A percentile compares a stretch with the other conserved stretches of the same genome.
Conservation (phyloP, 192 early-diverging fungal genomes). For the Dissophora ornata region DNA sequence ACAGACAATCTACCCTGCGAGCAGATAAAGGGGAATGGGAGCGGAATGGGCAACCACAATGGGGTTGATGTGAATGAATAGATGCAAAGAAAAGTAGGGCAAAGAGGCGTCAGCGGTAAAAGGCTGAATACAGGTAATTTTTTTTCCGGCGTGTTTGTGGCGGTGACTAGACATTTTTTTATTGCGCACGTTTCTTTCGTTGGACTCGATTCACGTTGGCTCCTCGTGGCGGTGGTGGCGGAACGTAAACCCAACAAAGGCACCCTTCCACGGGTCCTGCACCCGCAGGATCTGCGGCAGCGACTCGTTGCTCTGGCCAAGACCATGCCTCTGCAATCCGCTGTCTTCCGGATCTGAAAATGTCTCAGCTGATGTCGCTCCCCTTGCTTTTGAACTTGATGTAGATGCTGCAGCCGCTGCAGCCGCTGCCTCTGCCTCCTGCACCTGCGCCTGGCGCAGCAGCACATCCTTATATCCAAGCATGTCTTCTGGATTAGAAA, state of each 20-base stretch:
- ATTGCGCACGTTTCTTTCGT: too few relatives aligned
- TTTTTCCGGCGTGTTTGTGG: too few relatives aligned
- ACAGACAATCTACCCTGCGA: too few relatives aligned
- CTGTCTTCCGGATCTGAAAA: too few relatives aligned
- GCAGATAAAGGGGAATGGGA: too few relatives aligned
- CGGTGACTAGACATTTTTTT: not conserved
- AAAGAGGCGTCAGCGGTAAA: too few relatives aligned
- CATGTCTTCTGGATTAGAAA: slow-evolving; percentile 72
- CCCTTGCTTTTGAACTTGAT: not conserved
- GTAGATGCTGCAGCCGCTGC: slow-evolving; percentile 51
- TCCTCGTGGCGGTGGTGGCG: slow-evolving; percentile 44
- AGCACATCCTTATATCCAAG: slow-evolving; percentile 67
- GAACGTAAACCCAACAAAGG: slow-evolving; percentile 89
- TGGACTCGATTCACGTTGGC: too few relatives aligned
- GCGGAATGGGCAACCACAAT: too few relatives aligned
- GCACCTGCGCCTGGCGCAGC: slow-evolving; percentile 34
- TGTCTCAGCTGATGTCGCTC: too few relatives aligned
- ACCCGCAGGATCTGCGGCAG: slow-evolving; percentile 58
- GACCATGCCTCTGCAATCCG: slow-evolving; percentile 1
- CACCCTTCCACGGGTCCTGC: slow-evolving; percentile 78
- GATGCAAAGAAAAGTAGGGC: too few relatives aligned
- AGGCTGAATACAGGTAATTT: too few relatives aligned
- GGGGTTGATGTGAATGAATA: too few relatives aligned
- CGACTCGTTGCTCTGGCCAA: slow-evolving; percentile 68
- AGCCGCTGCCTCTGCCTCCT: slow-evolving; percentile 63